Evolutionary conservation across 2,329 filamentous ascomycete species (phyloP).

Genomic region (Fusarium domesticum): DNA sequence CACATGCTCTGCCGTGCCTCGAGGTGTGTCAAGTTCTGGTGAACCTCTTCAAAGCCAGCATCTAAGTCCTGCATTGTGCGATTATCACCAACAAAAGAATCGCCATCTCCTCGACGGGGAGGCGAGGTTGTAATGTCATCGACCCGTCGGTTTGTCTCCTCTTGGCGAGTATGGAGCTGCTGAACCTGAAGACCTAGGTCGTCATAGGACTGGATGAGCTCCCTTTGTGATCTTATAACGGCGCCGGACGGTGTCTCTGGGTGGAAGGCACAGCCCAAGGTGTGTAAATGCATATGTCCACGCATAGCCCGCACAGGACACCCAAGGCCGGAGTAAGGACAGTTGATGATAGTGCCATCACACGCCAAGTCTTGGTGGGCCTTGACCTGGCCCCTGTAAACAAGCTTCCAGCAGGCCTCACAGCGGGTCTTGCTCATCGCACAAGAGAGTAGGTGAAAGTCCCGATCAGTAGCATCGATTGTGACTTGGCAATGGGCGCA

Average conservation of each 20-base stretch:
- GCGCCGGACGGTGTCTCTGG: constrained; percentile 49
- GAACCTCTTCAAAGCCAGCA: constrained; percentile 52
- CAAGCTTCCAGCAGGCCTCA: constrained; percentile 44
- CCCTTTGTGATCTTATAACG: constrained; percentile 47
- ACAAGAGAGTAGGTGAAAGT: constrained; percentile 41
- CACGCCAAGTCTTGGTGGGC: constrained; percentile 49
- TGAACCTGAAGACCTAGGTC: constrained; percentile 37
- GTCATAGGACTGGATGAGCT: constrained; percentile 44
- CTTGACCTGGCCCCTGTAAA: constrained; percentile 45
- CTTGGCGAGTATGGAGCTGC: constrained; percentile 35
- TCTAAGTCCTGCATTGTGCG: constrained; percentile 44
- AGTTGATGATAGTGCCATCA: constrained; percentile 50
- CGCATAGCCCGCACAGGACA: constrained; percentile 36
- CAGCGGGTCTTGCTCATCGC: constrained; percentile 48
- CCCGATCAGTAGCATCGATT: constrained; percentile 45
- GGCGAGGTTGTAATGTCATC: constrained; percentile 42
- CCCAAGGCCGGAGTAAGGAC: constrained; percentile 39
- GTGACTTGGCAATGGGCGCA: constrained; percentile 54
- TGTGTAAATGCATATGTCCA: constrained; percentile 44
- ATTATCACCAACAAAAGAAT: constrained; percentile 49
- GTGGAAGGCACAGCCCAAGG: constrained; percentile 49
- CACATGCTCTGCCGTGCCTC: constrained; percentile 60
- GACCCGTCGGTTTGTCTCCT: constrained; percentile 34
- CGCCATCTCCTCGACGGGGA: constrained; percentile 32
- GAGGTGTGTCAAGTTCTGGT: constrained; percentile 55